Conservation (phyloP, 352 stramenopile species). For the Pythium sp. region DNA sequence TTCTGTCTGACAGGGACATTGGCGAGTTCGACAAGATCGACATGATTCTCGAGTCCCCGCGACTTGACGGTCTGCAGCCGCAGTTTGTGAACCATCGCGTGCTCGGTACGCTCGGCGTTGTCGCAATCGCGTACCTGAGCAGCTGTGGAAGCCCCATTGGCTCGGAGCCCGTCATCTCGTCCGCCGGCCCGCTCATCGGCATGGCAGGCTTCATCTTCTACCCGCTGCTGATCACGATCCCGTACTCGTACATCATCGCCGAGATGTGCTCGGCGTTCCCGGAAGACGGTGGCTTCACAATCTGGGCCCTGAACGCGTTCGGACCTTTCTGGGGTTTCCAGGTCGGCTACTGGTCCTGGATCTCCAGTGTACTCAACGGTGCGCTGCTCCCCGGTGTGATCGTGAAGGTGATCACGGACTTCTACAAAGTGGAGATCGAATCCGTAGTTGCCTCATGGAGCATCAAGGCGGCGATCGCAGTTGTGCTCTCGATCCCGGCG, state of each 20-base stretch:
- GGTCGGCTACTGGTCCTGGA: constrained; percentile 81
- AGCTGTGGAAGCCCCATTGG: constrained; percentile 45
- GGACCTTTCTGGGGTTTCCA: constrained; percentile 79
- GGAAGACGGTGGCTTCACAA: constrained; percentile 67
- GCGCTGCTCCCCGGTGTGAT: constrained; percentile 65
- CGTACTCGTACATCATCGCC: constrained; percentile 55
- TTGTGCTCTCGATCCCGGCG: constrained; percentile 33
- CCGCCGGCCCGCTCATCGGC: constrained; percentile 50
- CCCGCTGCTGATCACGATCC: constrained; percentile 57
- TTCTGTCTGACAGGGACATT: constrained; percentile 14
- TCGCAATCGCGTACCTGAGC: constrained; percentile 52
- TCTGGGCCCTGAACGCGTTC: constrained; percentile 71
- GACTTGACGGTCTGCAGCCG: not conserved
- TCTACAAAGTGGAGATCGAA: constrained; percentile 29
- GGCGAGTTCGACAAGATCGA: constrained; percentile 24
- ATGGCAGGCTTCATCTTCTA: constrained; percentile 55
- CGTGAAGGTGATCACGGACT: constrained; percentile 28
- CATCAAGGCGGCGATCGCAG: constrained; percentile 37
- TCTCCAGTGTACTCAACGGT: constrained; percentile 56
- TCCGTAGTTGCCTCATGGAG: constrained; percentile 23
- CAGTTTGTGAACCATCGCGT: constrained; percentile 17
- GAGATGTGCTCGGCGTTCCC: constrained; percentile 74
- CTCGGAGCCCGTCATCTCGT: constrained; percentile 54
- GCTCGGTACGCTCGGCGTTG: constrained; percentile 34
- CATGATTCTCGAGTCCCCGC: constrained; percentile 21